Evolutionary conservation across 1,284 basidiomycete genomes (phyloP), one percentile per base, ranked within the genome.

Genomic region (Heterobasidion irregulare): DNA sequence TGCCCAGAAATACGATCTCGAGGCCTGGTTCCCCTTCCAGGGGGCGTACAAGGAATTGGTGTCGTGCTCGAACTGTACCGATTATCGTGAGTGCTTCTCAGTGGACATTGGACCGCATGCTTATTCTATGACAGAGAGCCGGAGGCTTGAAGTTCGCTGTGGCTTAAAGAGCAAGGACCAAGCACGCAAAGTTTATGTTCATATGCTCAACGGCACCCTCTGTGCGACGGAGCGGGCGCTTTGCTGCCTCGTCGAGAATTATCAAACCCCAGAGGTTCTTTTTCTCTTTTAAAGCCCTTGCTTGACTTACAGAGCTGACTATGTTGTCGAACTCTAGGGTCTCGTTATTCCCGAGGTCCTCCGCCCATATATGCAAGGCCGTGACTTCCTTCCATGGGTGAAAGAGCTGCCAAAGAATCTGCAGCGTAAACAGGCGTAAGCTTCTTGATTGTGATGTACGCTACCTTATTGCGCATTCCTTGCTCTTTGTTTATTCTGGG

Each of bases 21-120:
- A 99, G 72, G 97, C 96, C 50, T 99, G 94, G 93, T 99, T 99
- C 82, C 96, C 96, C 2, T 98, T 93, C 83, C 96, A 98, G 73
- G 89, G 86, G 57, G 89, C 81, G 60, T 94, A 96, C 78, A 99
- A 99, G 78, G 96, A 99, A 72, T 74, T 94, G 36, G 91, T 94
- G 41, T 92, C 89, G 62, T 92, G 89, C 68, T 92, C 89, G 66
- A 95, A 94, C 70, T 96, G 93, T 72, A 96, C 92, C 18, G 93
- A 96, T 69, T 95, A 95, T 70, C 92, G 92, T 94, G 65, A 75
- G 90, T 82, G 32, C 51, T 38, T 41, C 36, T 8, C 26, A 26
- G 26, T 26, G 26, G 26, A 26, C 52, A 2, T 26, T 26, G 26
- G 26, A 26, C 6, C 0, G 26, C 26, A 26, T 26, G 26, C 26